These are phyloP conservation scores for Bisporella sp. DNA, from an alignment of 2,329 filamentous ascomycete species.

Conservation along the genomic window DNA sequence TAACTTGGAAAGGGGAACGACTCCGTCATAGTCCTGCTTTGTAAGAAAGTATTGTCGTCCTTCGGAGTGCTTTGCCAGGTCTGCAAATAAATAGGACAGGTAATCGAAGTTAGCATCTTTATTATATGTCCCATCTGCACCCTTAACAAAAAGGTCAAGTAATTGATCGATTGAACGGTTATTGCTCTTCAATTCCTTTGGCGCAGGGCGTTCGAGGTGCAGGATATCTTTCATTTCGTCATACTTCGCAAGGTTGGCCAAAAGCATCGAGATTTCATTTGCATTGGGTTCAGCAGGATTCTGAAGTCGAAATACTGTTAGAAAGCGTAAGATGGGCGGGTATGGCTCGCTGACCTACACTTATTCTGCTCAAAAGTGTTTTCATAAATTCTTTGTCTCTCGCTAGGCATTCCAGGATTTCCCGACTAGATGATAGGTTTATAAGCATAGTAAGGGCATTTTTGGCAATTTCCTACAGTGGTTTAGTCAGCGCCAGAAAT, in stretches of 20 bases:
- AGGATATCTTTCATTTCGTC: slow-evolving; percentile 65
- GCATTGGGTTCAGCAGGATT: slow-evolving; percentile 71
- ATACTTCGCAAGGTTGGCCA: slow-evolving; percentile 85
- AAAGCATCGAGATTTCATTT: slow-evolving; percentile 81
- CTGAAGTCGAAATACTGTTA: slow-evolving; percentile 31
- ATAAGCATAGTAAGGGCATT: slow-evolving; percentile 87
- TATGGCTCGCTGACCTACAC: slow-evolving; percentile 52
- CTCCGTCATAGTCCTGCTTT: slow-evolving; percentile 67
- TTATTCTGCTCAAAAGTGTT: slow-evolving; percentile 63
- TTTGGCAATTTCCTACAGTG: slow-evolving; percentile 74
- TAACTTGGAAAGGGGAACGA: slow-evolving; percentile 88
- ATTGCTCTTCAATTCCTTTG: slow-evolving; percentile 65
- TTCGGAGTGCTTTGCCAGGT: slow-evolving; percentile 75
- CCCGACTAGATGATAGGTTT: slow-evolving; percentile 72
- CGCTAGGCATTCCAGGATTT: slow-evolving; percentile 65
- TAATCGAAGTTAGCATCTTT: slow-evolving; percentile 84
- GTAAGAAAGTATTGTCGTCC: slow-evolving; percentile 69
- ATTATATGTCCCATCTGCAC: slow-evolving; percentile 76
- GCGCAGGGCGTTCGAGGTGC: slow-evolving; percentile 58
- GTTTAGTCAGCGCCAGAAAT: not conserved
- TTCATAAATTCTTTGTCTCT: slow-evolving; percentile 78
- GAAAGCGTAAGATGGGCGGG: slow-evolving; percentile 6
- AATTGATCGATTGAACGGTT: slow-evolving; percentile 79
- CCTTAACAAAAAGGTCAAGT: slow-evolving; percentile 93
- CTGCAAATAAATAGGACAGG: slow-evolving; percentile 87